phyloP scores from a whole-genome alignment of 1,284 basidiomycete genomes.

The Leccinum fuscescens region DNA sequence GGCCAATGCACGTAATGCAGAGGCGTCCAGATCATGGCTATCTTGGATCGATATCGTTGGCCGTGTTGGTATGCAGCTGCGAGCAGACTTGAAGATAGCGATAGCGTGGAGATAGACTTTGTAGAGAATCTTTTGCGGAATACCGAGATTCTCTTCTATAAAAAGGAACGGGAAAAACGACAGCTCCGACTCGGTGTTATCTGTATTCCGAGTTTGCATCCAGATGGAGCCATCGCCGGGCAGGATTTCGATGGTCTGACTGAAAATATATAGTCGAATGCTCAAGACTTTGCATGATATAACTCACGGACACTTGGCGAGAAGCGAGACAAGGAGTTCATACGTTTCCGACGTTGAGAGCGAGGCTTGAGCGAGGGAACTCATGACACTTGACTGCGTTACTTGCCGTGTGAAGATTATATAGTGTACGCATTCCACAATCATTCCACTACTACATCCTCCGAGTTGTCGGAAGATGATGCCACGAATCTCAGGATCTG shows the following conservation, averaged over 20 bases:
- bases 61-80: conserved; percentile 2
- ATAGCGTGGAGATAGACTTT: conserved; percentile 48
- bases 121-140: conserved; percentile 57
- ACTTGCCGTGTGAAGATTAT: neutral
- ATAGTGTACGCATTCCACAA: neutral
- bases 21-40: neutral
- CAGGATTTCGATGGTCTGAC: conserved; percentile 28
- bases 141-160: conserved; percentile 57
- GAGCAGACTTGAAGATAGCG: conserved; percentile 33
- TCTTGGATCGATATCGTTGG: neutral
- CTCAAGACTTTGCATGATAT: neutral
- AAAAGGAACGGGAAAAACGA: conserved; percentile 48
- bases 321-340: conserved; percentile 23
- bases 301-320: conserved; percentile 28
- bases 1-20: conserved; percentile 16
- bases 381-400: conserved; percentile 1
- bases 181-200: neutral
- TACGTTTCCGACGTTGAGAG: conserved; percentile 13
- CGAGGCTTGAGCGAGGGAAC: neutral
- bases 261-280: conserved; percentile 8
- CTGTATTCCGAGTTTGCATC: conserved; percentile 3
- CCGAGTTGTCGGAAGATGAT: neutral
- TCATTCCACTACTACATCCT: neutral
- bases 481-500: neutral
- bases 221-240: conserved; percentile 27